Conservation (phyloP, 2,329 filamentous ascomycete species). For the Diaporthe vexans region DNA sequence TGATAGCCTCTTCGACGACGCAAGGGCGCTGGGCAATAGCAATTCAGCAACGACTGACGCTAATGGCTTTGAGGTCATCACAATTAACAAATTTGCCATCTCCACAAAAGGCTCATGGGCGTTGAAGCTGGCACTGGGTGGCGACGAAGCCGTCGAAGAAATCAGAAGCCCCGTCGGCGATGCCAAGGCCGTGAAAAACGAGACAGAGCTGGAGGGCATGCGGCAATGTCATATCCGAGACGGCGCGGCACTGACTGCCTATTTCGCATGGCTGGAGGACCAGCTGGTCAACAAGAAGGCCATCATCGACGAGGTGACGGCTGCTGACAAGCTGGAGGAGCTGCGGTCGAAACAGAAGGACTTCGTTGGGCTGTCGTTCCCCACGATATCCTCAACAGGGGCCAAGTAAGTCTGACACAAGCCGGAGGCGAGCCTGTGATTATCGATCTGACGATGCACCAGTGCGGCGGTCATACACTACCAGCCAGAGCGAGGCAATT, state of each 20-base stretch:
- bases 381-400: constrained; percentile 95
- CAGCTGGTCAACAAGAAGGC: constrained; percentile 82
- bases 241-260: constrained; percentile 90
- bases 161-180: constrained; percentile 88
- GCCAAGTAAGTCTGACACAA: constrained; percentile 66
- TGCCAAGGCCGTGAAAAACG: constrained; percentile 95
- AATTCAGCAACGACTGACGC: constrained; percentile 45
- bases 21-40: constrained; percentile 71
- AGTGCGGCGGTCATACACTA: constrained; percentile 98
- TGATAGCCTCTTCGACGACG: constrained; percentile 82
- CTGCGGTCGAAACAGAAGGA: constrained; percentile 77
- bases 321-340: constrained; percentile 90
- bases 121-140: constrained; percentile 86
- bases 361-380: constrained; percentile 92
- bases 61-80: constrained; percentile 47
- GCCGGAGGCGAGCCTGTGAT: background rate
- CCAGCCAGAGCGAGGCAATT: constrained; percentile 85
- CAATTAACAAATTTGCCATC: constrained; percentile 79
- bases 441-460: constrained; percentile 13
- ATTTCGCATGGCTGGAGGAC: constrained; percentile 97
- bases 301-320: constrained; percentile 87
- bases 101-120: constrained; percentile 96
- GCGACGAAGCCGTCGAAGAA: constrained; percentile 88
- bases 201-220: constrained; percentile 92
- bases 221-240: constrained; percentile 93